Base-by-base conservation (phyloP, 148 eudicot genomes). In the Dianthus caryophyllus region DNA sequence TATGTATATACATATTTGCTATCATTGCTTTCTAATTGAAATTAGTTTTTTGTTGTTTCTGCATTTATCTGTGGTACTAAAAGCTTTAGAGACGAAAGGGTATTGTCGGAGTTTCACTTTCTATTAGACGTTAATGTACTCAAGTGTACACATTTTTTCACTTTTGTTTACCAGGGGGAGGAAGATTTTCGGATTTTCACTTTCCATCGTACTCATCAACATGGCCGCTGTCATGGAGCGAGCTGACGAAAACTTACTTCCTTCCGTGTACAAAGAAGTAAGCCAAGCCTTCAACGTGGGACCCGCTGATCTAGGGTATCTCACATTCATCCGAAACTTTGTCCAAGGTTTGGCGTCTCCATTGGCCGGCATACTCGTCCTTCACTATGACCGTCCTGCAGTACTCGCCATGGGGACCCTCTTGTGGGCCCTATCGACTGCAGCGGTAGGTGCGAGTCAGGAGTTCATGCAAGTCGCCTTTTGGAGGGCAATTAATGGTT, bases 371-470 rank as follows among this genome's bases (percentile, higher is more conserved):
- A 70, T 90, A 24, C 81, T 90, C 46, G 97, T 87, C 47, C 71
- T 94, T 26, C 84, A 76, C 66, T 85, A 94, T 74, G 98, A 94
- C 68, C 91, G 98, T 0, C 97, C 98, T 26, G 69, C 86, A 60
- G 88, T 94, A 59, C 97, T 94, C 62, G 86, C 98, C 17, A 73
- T 85, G 68, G 98, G 98, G 70, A 90, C 88, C n/a, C 41, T 90
- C 38, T 84, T 84, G 60, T 94, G 98, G 98, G 98, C 97, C 47
- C 17, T 90, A 25, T 88, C 98, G 49, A 94, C 98, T n/a, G 97
- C 88, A 71, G 86, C 88, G n/a, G 95, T 94, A 26, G 98, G 97
- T 29, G 81, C 78, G 15, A 87, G 96, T 83, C 86, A 74, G 61
- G 74, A 69, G 36, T 90, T 90, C 75, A 14, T 67, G 27, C 95